phyloP scores from a whole-genome alignment of 345 rosid genomes.

The Hibiscus mutabilis region DNA sequence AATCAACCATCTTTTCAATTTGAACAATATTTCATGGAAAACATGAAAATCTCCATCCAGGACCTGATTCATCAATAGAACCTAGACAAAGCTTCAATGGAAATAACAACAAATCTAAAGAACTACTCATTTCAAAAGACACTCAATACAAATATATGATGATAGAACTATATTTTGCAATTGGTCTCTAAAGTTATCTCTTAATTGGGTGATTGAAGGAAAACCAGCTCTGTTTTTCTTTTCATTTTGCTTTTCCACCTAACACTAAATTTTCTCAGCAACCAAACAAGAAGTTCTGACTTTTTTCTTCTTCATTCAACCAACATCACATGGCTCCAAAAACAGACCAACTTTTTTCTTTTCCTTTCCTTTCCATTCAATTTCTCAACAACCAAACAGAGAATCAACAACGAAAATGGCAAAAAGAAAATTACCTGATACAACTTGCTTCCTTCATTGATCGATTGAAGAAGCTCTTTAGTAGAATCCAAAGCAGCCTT shows the following conservation, averaged over 20 bases:
- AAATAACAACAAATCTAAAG: neutral
- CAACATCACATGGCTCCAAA: neutral
- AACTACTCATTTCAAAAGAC: neutral
- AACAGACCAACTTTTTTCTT: neutral
- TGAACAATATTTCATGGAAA: neutral
- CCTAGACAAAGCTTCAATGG: neutral
- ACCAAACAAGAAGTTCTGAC: neutral
- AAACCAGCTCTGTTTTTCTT: neutral
- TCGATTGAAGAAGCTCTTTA: conserved; percentile 48
- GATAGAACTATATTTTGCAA: neutral
- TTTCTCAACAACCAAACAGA: conserved; percentile 22
- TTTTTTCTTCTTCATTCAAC: neutral
- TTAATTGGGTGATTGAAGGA: neutral
- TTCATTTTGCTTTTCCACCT: neutral
- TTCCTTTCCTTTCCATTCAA: neutral
- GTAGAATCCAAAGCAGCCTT: conserved; percentile 56
- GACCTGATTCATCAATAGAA: neutral
- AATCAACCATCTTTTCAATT: neutral
- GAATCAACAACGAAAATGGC: neutral
- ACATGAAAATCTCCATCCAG: neutral
- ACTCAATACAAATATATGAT: neutral
- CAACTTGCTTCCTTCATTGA: conserved; percentile 70
- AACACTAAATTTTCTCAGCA: neutral
- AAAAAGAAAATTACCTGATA: conserved; percentile 49
- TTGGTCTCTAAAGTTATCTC: neutral